Evolutionary conservation across 805 yeast species (phyloP).

Genomic region (Metschnikowia shivogae): DNA sequence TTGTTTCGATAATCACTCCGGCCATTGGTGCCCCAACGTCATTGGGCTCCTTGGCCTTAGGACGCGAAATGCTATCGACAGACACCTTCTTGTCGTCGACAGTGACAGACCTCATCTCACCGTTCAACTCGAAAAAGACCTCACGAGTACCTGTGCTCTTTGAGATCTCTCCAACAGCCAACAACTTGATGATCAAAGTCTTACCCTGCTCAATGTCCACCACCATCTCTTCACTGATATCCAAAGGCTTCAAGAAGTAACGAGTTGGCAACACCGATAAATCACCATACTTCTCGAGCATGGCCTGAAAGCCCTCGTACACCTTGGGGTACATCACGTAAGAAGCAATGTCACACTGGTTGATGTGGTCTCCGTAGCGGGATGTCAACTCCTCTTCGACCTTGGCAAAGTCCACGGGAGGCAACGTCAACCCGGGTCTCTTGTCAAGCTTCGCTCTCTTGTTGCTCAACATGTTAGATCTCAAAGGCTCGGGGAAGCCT

Average conservation of each 20-base stretch:
- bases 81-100: constrained; percentile 85
- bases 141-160: constrained; percentile 87
- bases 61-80: constrained; percentile 78
- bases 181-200: constrained; percentile 80
- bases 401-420: constrained; percentile 73
- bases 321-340: constrained; percentile 98
- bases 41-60: constrained; percentile 89
- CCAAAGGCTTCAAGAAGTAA: constrained; percentile 83
- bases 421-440: constrained; percentile 89
- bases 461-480: constrained; percentile 85
- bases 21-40: constrained; percentile 99
- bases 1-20: constrained; percentile 93
- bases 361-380: constrained; percentile 68
- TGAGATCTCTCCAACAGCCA: constrained; percentile 89
- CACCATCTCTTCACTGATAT: constrained; percentile 79
- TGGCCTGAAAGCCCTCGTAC: constrained; percentile 78
- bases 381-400: constrained; percentile 70
- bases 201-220: constrained; percentile 95
- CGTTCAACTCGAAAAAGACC: constrained; percentile 96
- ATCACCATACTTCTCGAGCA: constrained; percentile 79
- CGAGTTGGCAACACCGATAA: constrained; percentile 91
- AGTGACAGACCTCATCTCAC: constrained; percentile 95
- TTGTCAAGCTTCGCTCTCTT: constrained; percentile 85
- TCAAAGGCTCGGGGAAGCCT: constrained; percentile 99
- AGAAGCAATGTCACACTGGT: constrained; percentile 88